These are phyloP conservation scores for Hericium erinaceus DNA, from an alignment of 768 basidiomycete genomes.

Conservation along the genomic window DNA sequence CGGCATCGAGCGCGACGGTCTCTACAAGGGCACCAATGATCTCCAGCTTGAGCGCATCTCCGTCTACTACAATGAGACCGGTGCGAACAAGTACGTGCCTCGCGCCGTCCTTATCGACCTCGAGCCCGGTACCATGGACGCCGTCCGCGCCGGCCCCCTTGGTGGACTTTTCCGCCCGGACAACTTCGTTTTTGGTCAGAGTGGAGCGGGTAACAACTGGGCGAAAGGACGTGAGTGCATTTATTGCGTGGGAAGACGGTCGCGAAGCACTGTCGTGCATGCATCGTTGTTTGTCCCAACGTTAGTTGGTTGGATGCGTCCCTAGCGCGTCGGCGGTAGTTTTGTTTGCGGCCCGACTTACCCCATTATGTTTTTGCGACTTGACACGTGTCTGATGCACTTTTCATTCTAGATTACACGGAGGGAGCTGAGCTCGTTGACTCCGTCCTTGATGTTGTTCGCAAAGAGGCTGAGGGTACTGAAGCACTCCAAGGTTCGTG, in stretches of 20 bases:
- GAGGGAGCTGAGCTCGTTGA: slow-evolving; percentile 99
- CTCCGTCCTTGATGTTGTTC: slow-evolving; percentile 94
- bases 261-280: background rate
- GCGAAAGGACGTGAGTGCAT: slow-evolving; percentile 90
- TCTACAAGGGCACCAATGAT: slow-evolving; percentile 89
- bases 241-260: background rate
- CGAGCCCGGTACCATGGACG: slow-evolving; percentile 96
- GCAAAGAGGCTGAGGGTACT: slow-evolving; percentile 96
- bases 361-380: slow-evolving; percentile 14
- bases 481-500: slow-evolving; percentile 90
- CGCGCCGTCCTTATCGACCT: slow-evolving; percentile 96
- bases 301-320: too few relatives aligned
- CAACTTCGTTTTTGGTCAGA: slow-evolving; percentile 98
- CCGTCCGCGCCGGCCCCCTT: slow-evolving; percentile 82
- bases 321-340: too few relatives aligned
- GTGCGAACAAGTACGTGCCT: slow-evolving; percentile 94
- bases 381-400: slow-evolving; percentile 6
- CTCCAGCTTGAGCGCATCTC: slow-evolving; percentile 96
- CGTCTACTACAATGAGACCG: slow-evolving; percentile 97
- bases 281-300: background rate
- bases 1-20: slow-evolving; percentile 87
- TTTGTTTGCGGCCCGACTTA: background rate
- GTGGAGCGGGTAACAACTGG: slow-evolving; percentile 99
- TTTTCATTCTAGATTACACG: slow-evolving; percentile 56
- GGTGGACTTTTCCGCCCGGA: slow-evolving; percentile 93